Conservation (phyloP, 1,284 basidiomycete genomes). For the Amylostereum chailletii region DNA sequence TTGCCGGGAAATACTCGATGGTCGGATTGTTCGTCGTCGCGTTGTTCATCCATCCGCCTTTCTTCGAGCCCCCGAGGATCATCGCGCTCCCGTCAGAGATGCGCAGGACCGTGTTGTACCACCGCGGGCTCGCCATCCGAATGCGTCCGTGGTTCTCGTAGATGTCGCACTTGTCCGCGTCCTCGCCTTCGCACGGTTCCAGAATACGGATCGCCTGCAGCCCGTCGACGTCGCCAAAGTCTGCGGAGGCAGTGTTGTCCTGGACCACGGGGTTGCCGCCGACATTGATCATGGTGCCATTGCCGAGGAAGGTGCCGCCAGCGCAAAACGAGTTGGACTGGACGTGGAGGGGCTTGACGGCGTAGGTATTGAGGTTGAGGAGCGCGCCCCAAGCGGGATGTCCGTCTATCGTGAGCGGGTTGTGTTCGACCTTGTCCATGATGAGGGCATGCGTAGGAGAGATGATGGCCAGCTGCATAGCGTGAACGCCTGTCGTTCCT, state of each 20-base stretch:
- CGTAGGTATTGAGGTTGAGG: slow-evolving; percentile 59
- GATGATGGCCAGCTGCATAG: slow-evolving; percentile 73
- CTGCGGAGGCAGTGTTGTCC: slow-evolving; percentile 50
- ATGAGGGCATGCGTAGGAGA: slow-evolving; percentile 65
- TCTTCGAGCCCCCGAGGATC: slow-evolving; percentile 73
- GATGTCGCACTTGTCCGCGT: slow-evolving; percentile 44
- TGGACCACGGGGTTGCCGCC: slow-evolving; percentile 72
- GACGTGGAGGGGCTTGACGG: slow-evolving; percentile 54
- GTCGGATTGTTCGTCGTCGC: slow-evolving; percentile 74
- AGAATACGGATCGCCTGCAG: slow-evolving; percentile 69
- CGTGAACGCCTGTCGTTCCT: slow-evolving; percentile 70
- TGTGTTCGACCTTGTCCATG: slow-evolving; percentile 81
- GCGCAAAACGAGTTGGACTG: slow-evolving; percentile 86
- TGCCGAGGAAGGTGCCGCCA: slow-evolving; percentile 67
- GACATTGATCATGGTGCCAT: slow-evolving; percentile 69
- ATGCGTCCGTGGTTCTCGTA: slow-evolving; percentile 58
- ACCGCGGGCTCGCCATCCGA: slow-evolving; percentile 65
- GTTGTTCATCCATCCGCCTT: slow-evolving; percentile 79
- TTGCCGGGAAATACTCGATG: slow-evolving; percentile 74
- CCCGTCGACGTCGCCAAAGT: slow-evolving; percentile 71
- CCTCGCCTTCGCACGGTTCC: slow-evolving; percentile 51
- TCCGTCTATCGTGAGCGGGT: slow-evolving; percentile 61
- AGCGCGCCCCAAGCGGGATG: slow-evolving; percentile 75
- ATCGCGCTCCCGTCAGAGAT: slow-evolving; percentile 72
- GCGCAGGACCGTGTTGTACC: slow-evolving; percentile 68